Evolutionary conservation across 1,139 yeast species (phyloP).

Genomic region (Suhomyces panamericanus): DNA sequence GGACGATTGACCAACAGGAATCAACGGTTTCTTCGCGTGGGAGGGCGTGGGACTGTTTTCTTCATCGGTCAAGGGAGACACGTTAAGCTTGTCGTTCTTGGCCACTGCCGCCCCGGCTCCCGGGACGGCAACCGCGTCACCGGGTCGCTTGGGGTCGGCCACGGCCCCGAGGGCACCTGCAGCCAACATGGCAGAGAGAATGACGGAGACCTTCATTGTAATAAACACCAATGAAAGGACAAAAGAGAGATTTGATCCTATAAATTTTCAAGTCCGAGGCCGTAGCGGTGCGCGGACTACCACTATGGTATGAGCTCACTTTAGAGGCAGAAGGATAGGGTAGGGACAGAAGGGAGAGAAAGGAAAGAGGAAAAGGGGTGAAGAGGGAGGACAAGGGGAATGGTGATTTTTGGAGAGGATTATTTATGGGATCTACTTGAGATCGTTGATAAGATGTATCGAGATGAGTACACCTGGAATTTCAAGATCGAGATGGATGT

Average conservation of each 20-base stretch:
- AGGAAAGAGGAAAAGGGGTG: no score
- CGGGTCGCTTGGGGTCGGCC: background rate
- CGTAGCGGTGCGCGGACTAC: constrained; percentile 9
- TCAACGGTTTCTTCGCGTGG: constrained; percentile 26
- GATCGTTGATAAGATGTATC: no score
- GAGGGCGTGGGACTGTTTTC: constrained; percentile 36
- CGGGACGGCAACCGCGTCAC: background rate
- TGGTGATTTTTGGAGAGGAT: no score
- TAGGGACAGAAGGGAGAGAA: no score
- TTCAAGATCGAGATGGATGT: no score
- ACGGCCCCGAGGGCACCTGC: constrained; percentile 7
- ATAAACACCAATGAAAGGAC: background rate
- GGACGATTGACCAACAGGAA: constrained; percentile 7
- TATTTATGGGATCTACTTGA: no score
- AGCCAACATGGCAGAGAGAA: constrained; percentile 5
- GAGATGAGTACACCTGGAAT: no score
- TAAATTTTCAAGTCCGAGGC: constrained; percentile 11
- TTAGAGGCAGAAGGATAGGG: no score
- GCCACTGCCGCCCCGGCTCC: background rate
- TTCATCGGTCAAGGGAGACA: constrained; percentile 26
- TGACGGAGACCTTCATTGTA: constrained; percentile 10
- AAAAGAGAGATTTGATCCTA: background rate
- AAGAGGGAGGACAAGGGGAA: no score
- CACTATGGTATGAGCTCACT: constrained; percentile 1
- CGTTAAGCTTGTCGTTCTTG: constrained; percentile 23